A percentile compares a stretch with the other conserved stretches of the same genome.
Evolutionary conservation across 495 filamentous ascomycete genomes (phyloP).

Genomic region (Aspergillus wentii): DNA sequence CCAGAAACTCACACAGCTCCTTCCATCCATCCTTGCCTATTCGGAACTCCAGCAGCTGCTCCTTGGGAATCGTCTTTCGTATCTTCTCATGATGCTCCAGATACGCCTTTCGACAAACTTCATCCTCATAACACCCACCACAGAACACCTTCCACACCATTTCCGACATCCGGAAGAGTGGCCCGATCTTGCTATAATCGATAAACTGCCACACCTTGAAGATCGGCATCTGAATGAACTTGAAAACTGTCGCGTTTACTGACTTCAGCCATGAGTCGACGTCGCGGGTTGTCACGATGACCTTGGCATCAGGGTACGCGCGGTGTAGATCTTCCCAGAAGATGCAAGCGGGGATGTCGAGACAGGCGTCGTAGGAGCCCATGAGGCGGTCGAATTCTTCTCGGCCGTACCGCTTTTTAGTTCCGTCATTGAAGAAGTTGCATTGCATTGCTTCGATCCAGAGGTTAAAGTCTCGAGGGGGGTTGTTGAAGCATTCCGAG

Average conservation of each 20-base stretch:
- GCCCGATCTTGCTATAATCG: background rate
- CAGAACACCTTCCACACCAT: conserved; percentile 4
- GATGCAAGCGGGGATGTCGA: conserved; percentile 4
- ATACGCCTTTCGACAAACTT: background rate
- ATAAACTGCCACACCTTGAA: background rate
- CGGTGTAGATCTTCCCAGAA: conserved; percentile 2
- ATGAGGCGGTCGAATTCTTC: conserved; percentile 7
- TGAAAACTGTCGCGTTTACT: background rate
- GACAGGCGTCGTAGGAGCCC: conserved; percentile 4
- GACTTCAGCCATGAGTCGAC: conserved; percentile 2
- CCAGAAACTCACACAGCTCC: conserved; percentile 4
- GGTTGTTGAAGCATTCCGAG: conserved; percentile 6
- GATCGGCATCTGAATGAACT: conserved; percentile 3
- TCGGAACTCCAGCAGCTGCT: conserved; percentile 1
- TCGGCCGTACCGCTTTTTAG: background rate
- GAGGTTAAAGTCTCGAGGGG: conserved; percentile 5
- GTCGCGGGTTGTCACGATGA: conserved; percentile 6
- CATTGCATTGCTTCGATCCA: conserved; percentile 7
- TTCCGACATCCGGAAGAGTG: conserved; percentile 1
- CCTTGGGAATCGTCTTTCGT: background rate
- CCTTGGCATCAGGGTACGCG: conserved; percentile 7
- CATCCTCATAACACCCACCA: background rate
- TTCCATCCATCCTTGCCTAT: conserved; percentile 3
- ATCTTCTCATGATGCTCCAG: conserved; percentile 1
- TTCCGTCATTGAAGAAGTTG: conserved; percentile 1